phyloP scores from a whole-genome alignment of 1,284 basidiomycete genomes.

The Naganishia liquefaciens region DNA sequence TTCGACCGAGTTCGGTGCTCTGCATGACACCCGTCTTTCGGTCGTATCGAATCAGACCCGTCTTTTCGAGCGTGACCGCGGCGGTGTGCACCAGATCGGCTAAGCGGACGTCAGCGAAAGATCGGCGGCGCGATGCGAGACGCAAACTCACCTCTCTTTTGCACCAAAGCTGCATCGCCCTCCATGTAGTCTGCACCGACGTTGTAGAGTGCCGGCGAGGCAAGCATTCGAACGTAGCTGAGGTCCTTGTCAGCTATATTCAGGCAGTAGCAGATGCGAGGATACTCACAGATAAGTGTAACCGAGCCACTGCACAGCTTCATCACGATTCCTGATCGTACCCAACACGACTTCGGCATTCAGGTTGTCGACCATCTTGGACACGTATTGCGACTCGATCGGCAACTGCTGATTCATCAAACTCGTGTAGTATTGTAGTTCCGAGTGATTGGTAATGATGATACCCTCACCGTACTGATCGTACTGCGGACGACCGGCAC shows the following conservation, averaged over 20 bases:
- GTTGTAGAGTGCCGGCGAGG: constrained; percentile 82
- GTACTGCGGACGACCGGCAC: constrained; percentile 95
- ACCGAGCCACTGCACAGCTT: constrained; percentile 96
- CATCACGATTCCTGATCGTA: constrained; percentile 90
- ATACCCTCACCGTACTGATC: constrained; percentile 97
- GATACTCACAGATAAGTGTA: constrained; percentile 81
- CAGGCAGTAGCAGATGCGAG: not conserved
- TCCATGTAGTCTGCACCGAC: constrained; percentile 89
- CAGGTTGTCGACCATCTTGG: constrained; percentile 89
- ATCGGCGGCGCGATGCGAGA: constrained; percentile 37
- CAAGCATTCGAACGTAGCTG: constrained; percentile 95
- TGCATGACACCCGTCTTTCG: constrained; percentile 84
- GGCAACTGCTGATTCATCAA: constrained; percentile 93
- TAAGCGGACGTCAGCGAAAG: constrained; percentile 7
- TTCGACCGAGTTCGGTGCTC: constrained; percentile 86
- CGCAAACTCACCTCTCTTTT: constrained; percentile 65
- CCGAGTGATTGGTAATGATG: constrained; percentile 96
- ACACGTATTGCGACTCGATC: constrained; percentile 94
- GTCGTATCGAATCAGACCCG: constrained; percentile 91
- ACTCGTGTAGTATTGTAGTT: constrained; percentile 94
- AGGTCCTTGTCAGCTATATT: not conserved
- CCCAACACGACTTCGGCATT: constrained; percentile 98
- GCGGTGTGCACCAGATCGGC: constrained; percentile 95
- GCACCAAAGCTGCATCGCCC: constrained; percentile 72
- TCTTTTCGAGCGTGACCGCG: constrained; percentile 90